Evolutionary conservation across 2,329 filamentous ascomycete genomes (phyloP).

Genomic region (Trichoderma koningii): DNA sequence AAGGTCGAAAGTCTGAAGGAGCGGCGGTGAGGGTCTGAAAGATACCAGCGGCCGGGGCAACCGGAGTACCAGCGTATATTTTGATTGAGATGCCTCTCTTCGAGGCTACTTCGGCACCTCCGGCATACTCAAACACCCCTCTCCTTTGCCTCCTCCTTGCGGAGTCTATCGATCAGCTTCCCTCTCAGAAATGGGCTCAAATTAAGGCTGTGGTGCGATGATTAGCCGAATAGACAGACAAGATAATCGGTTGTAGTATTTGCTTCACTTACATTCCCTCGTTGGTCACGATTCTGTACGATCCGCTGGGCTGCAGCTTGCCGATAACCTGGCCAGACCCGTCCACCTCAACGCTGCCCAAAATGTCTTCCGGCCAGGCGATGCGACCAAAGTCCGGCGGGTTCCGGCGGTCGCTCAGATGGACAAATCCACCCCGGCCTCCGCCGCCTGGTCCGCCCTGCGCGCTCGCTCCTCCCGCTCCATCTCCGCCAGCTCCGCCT

Average conservation of each 20-base stretch:
- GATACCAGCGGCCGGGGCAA: too few species aligned
- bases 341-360: conserved; percentile 68
- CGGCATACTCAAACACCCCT: conserved; percentile 34
- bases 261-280: conserved; percentile 63
- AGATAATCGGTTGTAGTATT: not conserved
- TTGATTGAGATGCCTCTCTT: too few species aligned
- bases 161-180: conserved; percentile 56
- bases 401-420: conserved; percentile 65
- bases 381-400: conserved; percentile 68
- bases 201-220: conserved; percentile 34
- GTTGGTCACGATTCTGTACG: conserved; percentile 64
- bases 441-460: conserved; percentile 64
- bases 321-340: conserved; percentile 58
- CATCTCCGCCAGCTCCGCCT: conserved; percentile 47
- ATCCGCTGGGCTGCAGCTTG: conserved; percentile 61
- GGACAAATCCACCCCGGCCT: conserved; percentile 63
- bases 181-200: conserved; percentile 50
- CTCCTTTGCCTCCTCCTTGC: conserved; percentile 51
- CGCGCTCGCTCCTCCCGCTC: conserved; percentile 58
- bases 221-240: not conserved
- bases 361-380: conserved; percentile 69
- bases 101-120: too few species aligned
- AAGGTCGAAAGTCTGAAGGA: too few species aligned
- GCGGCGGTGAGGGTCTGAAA: too few species aligned
- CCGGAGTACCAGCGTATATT: too few species aligned